Base-by-base conservation (phyloP, 2,329 filamentous ascomycete genomes). In the Mariannaea sp. region DNA sequence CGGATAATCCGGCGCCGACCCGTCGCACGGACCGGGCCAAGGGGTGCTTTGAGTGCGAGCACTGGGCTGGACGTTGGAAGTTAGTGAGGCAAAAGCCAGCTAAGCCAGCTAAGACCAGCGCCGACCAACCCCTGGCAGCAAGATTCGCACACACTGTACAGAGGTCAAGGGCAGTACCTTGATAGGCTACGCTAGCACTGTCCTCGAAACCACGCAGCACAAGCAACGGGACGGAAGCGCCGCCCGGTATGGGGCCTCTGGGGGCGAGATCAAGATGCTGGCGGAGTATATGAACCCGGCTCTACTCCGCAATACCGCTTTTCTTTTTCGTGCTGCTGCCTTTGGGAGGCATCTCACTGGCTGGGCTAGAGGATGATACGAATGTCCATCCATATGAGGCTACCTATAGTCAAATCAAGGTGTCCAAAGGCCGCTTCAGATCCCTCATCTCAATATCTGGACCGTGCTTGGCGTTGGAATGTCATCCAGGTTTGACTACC, bases 1-100 rank as follows among this genome's bases (percentile, higher is more conserved):
- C 65, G 65, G 65, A 67, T 68, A 67, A 65, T 64, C 17, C 60
- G 57, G 61, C 61, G 64, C 64, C 64, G 60, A 40, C 32, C 43
- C 39, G 50, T 16, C 22, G 64, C 64, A 66, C 64, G 59, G 64
- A 66, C 64, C 64, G 64, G 64, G 54, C 58, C 55, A 66, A 66
- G 55, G 64, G 63, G 64, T 9, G 22, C 16, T 22, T 17, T 13
- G 13, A 20, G 35, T n/a, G n/a, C n/a, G 22, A 24, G 8, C 22
- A 24, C 22, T 24, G 22, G 22, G 22, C 22, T n/a, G 16, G 9
- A 10, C 33, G 33, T 12, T 36, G 16, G 9, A 36, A 8, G 14
- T 17, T 17, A 8, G 2, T n/a, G 33, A 36, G 4, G 30, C 30
- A 7, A 10, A n/a, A n/a, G 29, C 22, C 22, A 24, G 22, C 22